Base-by-base conservation (phyloP, 768 basidiomycete species). In the Holtermanniella nyarrowii region DNA sequence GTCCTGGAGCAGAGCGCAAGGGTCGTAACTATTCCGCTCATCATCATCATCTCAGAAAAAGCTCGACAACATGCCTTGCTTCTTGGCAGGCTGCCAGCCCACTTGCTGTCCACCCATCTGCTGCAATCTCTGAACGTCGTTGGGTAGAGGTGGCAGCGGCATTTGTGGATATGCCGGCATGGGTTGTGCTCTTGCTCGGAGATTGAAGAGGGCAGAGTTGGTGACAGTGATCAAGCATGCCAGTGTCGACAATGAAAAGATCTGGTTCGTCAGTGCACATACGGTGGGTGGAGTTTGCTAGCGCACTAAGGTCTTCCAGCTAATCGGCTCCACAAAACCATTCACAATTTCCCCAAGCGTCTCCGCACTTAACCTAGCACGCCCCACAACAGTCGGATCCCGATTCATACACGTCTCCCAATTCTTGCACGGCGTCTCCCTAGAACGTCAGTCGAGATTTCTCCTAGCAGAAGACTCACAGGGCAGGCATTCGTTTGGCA, bases 331-430 rank as follows among this genome's bases (percentile, higher is more conserved):
- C 13, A 97, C 86, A 66, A 99, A 99, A 1, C 88, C 83, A 68
- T 96, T 95, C 58, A 96, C 83, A 42, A 96, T 85, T 66, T 95
- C 91, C 48, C 88, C 93, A 71, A 97, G 83, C 52, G 95, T 81
- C 76, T 96, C 89, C 52, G 91, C 90, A 42, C 86, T 83, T 58
- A 99, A 84, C 62, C 80, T 82, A 53, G 89, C 87, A 52, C 88
- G 85, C 1, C 88, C 88, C 40, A 91, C 80, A 39, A 84, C 82
- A 18, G 83, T 82, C 49, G 91, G 88, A 76, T 96, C 91, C 53
- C 87, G 83, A 72, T 85, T 83, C 91, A 95, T 93, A 68, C 90
- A 96, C 4, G 80, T 79, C 65, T 93, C 86, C 93, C 93, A 97
- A 54, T 79, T 79, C 44, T 78, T 78, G 71, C 93, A 99, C 69